Percentiles rank a stretch among this genome's conserved stretches.
Evolutionary conservation across 2,329 filamentous ascomycete genomes (phyloP).

Genomic region (Pyricularia sp.): DNA sequence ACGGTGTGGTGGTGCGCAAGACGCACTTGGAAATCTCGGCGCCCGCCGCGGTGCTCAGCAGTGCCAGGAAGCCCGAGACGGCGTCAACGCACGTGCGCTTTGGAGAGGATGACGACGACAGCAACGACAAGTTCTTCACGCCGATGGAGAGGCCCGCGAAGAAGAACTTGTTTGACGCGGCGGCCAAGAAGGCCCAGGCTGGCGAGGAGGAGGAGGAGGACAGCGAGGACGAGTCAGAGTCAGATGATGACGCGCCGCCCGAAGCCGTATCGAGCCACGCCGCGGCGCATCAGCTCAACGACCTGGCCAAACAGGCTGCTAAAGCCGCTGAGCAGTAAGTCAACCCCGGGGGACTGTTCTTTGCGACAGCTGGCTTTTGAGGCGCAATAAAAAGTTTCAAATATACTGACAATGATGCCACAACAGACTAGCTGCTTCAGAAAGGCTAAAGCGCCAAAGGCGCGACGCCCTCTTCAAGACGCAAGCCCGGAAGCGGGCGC

Average conservation of each 20-base stretch:
- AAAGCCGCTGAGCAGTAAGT: conserved; percentile 43
- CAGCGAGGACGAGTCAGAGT: conserved; percentile 12
- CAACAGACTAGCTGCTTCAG: conserved; percentile 36
- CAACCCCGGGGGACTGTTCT: neutral
- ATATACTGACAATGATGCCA: neutral
- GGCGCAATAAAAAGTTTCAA: no score
- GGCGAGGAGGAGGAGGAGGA: conserved; percentile 26
- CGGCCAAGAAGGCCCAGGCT: conserved; percentile 8
- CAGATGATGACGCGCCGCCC: conserved; percentile 41
- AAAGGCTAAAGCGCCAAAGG: conserved; percentile 47
- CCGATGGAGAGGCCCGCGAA: conserved; percentile 16
- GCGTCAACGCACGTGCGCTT: conserved; percentile 19
- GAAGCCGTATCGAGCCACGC: conserved; percentile 47
- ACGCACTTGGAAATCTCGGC: neutral
- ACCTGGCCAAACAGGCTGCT: conserved; percentile 34
- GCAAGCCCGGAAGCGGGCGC: conserved; percentile 39
- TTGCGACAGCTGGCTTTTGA: neutral
- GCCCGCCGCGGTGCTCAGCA: neutral
- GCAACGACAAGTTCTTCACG: conserved; percentile 21
- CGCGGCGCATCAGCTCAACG: conserved; percentile 35
- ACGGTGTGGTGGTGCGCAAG: neutral
- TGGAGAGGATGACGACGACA: conserved; percentile 14
- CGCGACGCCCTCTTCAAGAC: conserved; percentile 44
- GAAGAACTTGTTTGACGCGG: conserved; percentile 8
- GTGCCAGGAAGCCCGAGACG: conserved; percentile 14